Base-by-base conservation (phyloP, 768 basidiomycete species). In the Pisolithus sp. region DNA sequence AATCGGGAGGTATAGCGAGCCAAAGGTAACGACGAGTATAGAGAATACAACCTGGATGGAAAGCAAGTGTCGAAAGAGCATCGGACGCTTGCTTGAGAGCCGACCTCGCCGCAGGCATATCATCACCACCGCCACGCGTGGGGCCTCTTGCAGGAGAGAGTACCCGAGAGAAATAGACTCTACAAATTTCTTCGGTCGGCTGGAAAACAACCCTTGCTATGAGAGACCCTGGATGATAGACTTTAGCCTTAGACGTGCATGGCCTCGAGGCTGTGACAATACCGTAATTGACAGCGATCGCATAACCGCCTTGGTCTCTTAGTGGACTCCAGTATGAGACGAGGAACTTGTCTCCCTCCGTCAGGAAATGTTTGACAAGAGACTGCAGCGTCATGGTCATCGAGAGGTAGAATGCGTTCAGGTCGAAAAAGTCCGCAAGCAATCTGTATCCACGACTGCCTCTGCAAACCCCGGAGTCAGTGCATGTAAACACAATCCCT, bases 251-350 rank as follows among this genome's bases (percentile, higher is more conserved):
- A 28, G 12, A 40, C 28, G 45, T 2, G 12, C 34, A 30, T 21
- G 9, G 18, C 41, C 28, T 15, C 49, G 6, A 38, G 18, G 12
- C 64, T 79, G 17, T 34, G 43, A 30, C 9, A 20, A 46, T 48
- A 89, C 95, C 96, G 64, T 98, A 99, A 67, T 97, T 98, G 37
- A 88, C 86, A 12, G 96, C 95, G 12, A 98, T 76, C 0, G 94
- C 95, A 66, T 96, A 98, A 2, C 93, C 94, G 4, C 92, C 95
- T 68, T 97, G 93, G 64, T 94, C 87, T 43, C 82, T 74, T 46
- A 95, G 70, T 28, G 87, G 83, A 53, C 92, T 93, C 61, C 91
- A 82, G 64, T 79, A 81, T 0, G 90, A 89, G 17, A 99, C 76
- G 10, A 95, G 78, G 41, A 98, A 72, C 61, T 96, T 92, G 67